Percentiles rank a stretch among this genome's conserved stretches.
Conservation (phyloP, 1,139 yeast species). For the Candida frijolesensis region DNA sequence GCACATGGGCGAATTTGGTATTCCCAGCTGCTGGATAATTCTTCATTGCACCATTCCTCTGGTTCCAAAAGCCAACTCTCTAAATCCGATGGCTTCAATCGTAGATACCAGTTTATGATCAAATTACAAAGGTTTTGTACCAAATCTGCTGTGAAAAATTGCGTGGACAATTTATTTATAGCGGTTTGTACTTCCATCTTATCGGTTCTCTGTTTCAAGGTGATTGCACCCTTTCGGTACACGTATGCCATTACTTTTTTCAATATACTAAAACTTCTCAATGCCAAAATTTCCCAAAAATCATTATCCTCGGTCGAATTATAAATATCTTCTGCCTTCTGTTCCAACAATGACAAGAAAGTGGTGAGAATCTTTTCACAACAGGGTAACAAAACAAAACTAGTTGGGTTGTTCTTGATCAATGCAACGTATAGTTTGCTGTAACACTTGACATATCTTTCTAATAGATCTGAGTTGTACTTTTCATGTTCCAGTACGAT, state of each 20-base stretch:
- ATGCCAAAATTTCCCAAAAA: constrained; percentile 77
- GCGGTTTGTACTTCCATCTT: constrained; percentile 63
- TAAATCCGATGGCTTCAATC: constrained; percentile 71
- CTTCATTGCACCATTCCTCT: constrained; percentile 90
- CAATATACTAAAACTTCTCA: constrained; percentile 68
- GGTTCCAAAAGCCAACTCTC: constrained; percentile 85
- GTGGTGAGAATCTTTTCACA: constrained; percentile 61
- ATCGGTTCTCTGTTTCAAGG: constrained; percentile 65
- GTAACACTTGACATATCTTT: constrained; percentile 72
- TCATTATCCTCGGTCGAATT: constrained; percentile 52
- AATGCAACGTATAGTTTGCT: constrained; percentile 71
- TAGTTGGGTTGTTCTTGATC: constrained; percentile 61
- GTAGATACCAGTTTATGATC: constrained; percentile 71
- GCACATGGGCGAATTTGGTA: constrained; percentile 86
- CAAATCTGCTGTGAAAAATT: constrained; percentile 59
- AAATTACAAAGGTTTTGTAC: constrained; percentile 63
- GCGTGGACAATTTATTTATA: constrained; percentile 49
- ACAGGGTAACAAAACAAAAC: constrained; percentile 69
- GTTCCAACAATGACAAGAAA: constrained; percentile 59
- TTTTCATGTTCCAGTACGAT: constrained; percentile 58
- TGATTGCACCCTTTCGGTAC: constrained; percentile 66
- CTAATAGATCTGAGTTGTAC: constrained; percentile 58
- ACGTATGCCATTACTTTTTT: constrained; percentile 65
- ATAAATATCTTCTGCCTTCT: constrained; percentile 64
- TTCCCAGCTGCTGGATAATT: constrained; percentile 77